Evolutionary conservation across 495 filamentous ascomycete genomes (phyloP).

Genomic region (Neurospora sp.): DNA sequence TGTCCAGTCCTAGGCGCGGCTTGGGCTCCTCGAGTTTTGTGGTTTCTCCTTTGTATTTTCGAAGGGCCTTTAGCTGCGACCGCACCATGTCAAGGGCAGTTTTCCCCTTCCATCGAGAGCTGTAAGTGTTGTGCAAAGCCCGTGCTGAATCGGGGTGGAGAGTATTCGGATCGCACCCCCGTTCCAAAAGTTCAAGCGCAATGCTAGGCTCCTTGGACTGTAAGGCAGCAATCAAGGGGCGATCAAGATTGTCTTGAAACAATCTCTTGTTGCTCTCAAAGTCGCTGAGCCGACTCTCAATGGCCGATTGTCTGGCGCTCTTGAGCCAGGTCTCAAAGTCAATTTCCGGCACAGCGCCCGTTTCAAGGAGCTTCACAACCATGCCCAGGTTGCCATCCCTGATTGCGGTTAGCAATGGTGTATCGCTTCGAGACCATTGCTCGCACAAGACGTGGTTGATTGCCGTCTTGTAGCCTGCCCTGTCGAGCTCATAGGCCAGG

Average conservation of each 20-base stretch:
- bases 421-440: slow-evolving; percentile 20
- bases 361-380: slow-evolving; percentile 31
- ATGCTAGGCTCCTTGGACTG: slow-evolving; percentile 36
- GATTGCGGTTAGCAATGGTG: slow-evolving; percentile 28
- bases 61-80: slow-evolving; percentile 36
- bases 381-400: slow-evolving; percentile 20
- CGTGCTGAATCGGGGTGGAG: slow-evolving; percentile 28
- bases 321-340: slow-evolving; percentile 38
- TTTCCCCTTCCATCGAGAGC: slow-evolving; percentile 19
- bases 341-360: slow-evolving; percentile 28
- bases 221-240: slow-evolving; percentile 54
- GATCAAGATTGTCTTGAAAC: slow-evolving; percentile 32
- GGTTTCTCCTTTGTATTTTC: slow-evolving; percentile 29
- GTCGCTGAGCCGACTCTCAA: slow-evolving; percentile 13
- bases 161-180: slow-evolving; percentile 49
- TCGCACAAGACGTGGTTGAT: slow-evolving; percentile 48
- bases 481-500: slow-evolving; percentile 49
- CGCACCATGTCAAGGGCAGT: slow-evolving; percentile 49
- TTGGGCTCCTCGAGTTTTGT: not conserved
- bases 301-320: slow-evolving; percentile 22
- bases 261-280: slow-evolving; percentile 32
- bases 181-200: slow-evolving; percentile 46
- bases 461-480: slow-evolving; percentile 47
- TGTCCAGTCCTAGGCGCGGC: slow-evolving; percentile 18
- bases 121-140: slow-evolving; percentile 15